Conservation (phyloP, 2,329 filamentous ascomycete genomes). For the Alternaria viburni region DNA sequence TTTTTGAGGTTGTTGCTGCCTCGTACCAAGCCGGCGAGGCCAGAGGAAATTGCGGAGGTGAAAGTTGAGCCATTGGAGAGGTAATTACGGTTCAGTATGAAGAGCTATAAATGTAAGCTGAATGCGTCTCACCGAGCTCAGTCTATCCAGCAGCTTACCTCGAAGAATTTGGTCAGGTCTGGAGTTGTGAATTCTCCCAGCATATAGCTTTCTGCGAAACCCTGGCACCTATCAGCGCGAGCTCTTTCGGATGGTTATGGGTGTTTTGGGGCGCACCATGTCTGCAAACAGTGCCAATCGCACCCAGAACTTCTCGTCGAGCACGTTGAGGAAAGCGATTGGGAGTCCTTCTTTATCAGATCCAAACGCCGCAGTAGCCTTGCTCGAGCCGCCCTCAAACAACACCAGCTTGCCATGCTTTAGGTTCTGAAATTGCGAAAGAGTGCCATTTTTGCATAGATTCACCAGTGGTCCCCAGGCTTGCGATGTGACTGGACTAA, state of each 20-base stretch:
- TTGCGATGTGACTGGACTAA: slow-evolving; percentile 52
- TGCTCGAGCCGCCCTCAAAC: slow-evolving; percentile 51
- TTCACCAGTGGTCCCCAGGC: slow-evolving; percentile 56
- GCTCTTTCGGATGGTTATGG: neutral
- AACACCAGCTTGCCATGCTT: slow-evolving; percentile 55
- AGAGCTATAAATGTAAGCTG: slow-evolving; percentile 59
- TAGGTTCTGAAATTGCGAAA: slow-evolving; percentile 55
- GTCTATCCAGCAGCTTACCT: slow-evolving; percentile 50
- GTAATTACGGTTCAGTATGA: slow-evolving; percentile 70
- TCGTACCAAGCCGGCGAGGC: slow-evolving; percentile 61
- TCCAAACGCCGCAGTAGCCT: slow-evolving; percentile 52
- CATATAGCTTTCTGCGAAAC: slow-evolving; percentile 77
- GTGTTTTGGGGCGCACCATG: slow-evolving; percentile 57
- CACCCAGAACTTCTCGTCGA: slow-evolving; percentile 73
- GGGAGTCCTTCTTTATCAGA: slow-evolving; percentile 49
- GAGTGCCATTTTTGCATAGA: slow-evolving; percentile 54
- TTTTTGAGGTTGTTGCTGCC: slow-evolving; percentile 57
- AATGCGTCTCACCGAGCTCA: neutral
- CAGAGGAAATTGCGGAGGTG: slow-evolving; percentile 64
- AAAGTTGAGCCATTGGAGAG: slow-evolving; percentile 69
- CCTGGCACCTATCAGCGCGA: slow-evolving; percentile 44
- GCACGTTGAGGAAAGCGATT: slow-evolving; percentile 64
- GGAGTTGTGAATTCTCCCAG: slow-evolving; percentile 71
- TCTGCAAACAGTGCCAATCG: slow-evolving; percentile 72
- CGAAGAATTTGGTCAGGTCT: slow-evolving; percentile 72